These are phyloP conservation scores for Mycosphaerella sp. DNA, from an alignment of 2,329 filamentous ascomycete species.

Conservation along the genomic window DNA sequence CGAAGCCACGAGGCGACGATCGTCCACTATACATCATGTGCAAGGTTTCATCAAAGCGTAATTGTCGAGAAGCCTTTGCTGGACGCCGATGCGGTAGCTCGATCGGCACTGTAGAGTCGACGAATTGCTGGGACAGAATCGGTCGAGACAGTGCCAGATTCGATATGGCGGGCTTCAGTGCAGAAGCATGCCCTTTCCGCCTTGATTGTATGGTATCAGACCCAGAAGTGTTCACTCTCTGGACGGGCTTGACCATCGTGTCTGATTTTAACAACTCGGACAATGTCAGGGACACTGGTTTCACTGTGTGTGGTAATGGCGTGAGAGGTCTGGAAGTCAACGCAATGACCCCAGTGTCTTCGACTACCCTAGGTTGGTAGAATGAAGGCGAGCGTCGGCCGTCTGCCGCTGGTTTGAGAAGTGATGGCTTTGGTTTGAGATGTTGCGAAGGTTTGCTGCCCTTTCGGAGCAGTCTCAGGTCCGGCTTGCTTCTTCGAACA, in stretches of 20 bases:
- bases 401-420: not conserved
- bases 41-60: slow-evolving; percentile 13
- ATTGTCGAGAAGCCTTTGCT: not conserved
- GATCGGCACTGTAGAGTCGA: not conserved
- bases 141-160: not conserved
- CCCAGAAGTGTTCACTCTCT: slow-evolving; percentile 12
- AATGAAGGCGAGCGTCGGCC: slow-evolving; percentile 22
- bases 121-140: not conserved
- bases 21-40: not conserved
- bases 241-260: slow-evolving; percentile 9
- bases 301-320: slow-evolving; percentile 4
- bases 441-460: slow-evolving; percentile 27
- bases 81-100: not conserved
- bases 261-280: slow-evolving; percentile 10
- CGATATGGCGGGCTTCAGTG: not conserved
- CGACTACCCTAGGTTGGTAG: slow-evolving; percentile 26
- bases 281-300: slow-evolving; percentile 10
- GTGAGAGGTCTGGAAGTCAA: slow-evolving; percentile 11
- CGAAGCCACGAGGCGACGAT: not conserved
- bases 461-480: slow-evolving; percentile 27
- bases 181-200: not conserved
- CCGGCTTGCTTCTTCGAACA: slow-evolving; percentile 20
- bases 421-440: slow-evolving; percentile 16
- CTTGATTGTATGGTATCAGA: not conserved
- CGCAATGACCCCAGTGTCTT: slow-evolving; percentile 22